Evolutionary conservation across 129 eudicot genomes (phyloP), one percentile per base, ranked within the genome.

Genomic region (Apium graveolens): DNA sequence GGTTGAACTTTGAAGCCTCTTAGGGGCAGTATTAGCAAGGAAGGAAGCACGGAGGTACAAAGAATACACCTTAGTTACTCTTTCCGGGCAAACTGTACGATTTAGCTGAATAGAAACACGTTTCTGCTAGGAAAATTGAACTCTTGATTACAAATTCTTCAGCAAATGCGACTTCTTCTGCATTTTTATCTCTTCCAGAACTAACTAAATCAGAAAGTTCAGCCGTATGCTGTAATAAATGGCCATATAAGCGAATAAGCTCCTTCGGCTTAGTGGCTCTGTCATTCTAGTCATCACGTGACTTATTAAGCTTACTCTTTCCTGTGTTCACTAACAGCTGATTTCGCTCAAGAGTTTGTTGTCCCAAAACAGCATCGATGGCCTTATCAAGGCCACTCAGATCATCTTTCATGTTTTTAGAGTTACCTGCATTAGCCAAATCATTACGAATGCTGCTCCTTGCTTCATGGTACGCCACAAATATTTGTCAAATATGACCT

Each of bases 321-420:
- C 91, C 94, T 66, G 88, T 87, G 82, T 80, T 85, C 80, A 95
- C 98, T 82, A 95, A 77, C 82, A 95, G 83, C 83, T 88, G 94
- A 84, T 95, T 91, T 53, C 98, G 92, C 73, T 95, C 97, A 83
- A 95, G 91, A 78, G 97, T 95, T 29, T 92, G 83, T 81, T 90
- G 91, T 70, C 86, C 91, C 78, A 95, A 79, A 49, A 91, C 85
- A 82, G 97, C 97, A 79, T 97, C 92, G 75, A 92, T 89, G 71
- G 98, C 98, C 84, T 95, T 95, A 73, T 95, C 97, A 78, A 95
- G 98, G 80, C 98, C 98, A 81, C 89, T 90, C 81, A 95, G 86
- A 79, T 95, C 97, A 87, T 95, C 98, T 85, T 88, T 95, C 85
- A 88, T 82, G 81, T 79, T 91, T 83, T 95, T 97, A 70, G 97